Base-by-base conservation (phyloP, 164 flowering plant species). In the Nymphaea colorata region DNA sequence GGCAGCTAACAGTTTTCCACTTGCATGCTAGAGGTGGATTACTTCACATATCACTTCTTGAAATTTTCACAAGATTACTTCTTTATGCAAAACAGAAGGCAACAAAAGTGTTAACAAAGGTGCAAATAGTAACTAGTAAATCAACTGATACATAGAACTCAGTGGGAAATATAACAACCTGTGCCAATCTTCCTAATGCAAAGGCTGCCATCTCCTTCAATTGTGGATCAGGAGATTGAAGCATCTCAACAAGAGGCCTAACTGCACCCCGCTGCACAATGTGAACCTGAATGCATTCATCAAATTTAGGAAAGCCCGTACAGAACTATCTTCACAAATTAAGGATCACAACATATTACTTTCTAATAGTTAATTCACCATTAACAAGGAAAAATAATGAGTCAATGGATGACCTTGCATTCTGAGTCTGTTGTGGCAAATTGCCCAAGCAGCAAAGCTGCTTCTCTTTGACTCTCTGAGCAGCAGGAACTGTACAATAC, bases 221-320 rank as follows among this genome's bases (percentile, higher is more conserved):
- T 61, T 95, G 99, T 47, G 87, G 70, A 80, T 95, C 99, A 11
- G 80, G 71, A 36, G 98, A 90, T 62, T 95, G 91, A 71, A 95
- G 96, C 99, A 95, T 88, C 74, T 92, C 98, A 79, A 95, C 89
- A 68, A 95, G 78, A 69, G 99, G 99, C 14, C 80, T 77, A 4
- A 95, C 96, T 68, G 99, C 99, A 76, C 99, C 99, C 76, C 99
- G 88, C 71, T 95, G 99, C 16, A 90, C 96, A 79, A 95, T 95
- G 74, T 95, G 97, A 41, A 95, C 94, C 99, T 92, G 84, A 74
- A 75, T 67, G 64, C 67, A 70, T 36, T 65, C 36, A 63, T 63
- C 72, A 12, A n/a, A 10, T 41, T 71, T 44, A 71, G 69, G 36
- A 43, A 60, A 36, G 53, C 53, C 11, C 5, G 2, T 10, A 45